Base-by-base conservation (phyloP, 2,329 filamentous ascomycete genomes). In the Pseudohalonectria lignicola region DNA sequence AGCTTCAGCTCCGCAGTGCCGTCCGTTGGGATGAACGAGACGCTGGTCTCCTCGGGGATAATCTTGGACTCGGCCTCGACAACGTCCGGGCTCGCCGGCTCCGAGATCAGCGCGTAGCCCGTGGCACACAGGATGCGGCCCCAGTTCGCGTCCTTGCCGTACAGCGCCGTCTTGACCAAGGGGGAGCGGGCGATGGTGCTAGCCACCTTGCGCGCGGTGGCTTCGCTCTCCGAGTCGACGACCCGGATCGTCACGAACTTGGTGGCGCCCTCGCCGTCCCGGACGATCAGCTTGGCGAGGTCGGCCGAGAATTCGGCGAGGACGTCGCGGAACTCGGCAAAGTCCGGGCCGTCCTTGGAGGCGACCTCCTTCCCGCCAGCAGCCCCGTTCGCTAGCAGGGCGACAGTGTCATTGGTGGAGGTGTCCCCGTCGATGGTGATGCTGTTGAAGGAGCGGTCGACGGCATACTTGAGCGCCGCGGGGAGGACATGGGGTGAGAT, bases 141-240 rank as follows among this genome's bases (percentile, higher is more conserved):
- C 92, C 92, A 98, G 67, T 98, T 98, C 15, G 92, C 92, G 56
- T 98, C 92, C 57, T 87, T 86, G 47, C 92, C 92, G 60, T 98
- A 98, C 30, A 98, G 69, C 0, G 92, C 92, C 0, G 92, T 98
- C 70, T 98, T 98, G 50, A 98, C 92, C 11, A 98, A 76, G 8
- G 92, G 86, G 1, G 87, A 94, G 36, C 82, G 78, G 13, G 92
- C 88, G 55, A 98, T 95, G 34, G 85, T 82, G 44, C 81, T 83
- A 10, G 88, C 92, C 43, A 95, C 80, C 53, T 79, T 74, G 40
- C 84, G 78, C 2, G 86, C 88, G 34, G 78, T 81, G 34, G 69
- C 65, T 53, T 85, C 78, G 34, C 74, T 73, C 1, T 75, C 68
- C 4, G 83, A 78, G 50, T 88, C 83, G 34, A 73, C 74, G 26